These are phyloP conservation scores for Emergomyces pasteurianus DNA, from an alignment of 2,329 filamentous ascomycete genomes.

Conservation along the genomic window DNA sequence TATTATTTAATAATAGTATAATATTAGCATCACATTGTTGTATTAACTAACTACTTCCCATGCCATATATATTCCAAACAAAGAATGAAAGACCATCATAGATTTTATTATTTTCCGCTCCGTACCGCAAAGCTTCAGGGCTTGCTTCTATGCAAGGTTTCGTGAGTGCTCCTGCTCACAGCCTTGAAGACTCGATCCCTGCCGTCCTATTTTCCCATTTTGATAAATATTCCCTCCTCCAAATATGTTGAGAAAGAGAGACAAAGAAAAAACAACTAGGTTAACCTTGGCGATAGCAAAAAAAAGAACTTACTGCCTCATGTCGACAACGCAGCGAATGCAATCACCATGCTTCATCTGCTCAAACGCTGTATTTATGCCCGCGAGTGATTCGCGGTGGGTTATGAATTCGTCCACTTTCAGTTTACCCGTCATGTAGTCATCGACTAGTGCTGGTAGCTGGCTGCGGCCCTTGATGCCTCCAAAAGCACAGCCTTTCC, in stretches of 20 bases:
- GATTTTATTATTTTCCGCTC: background rate
- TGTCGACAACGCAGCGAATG: constrained; percentile 82
- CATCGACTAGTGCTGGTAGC: constrained; percentile 71
- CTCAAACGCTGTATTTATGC: constrained; percentile 84
- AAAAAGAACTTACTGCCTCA: constrained; percentile 27
- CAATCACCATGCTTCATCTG: constrained; percentile 96
- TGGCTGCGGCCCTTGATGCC: constrained; percentile 96
- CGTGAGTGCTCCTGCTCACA: background rate
- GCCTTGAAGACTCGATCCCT: background rate
- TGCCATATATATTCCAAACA: background rate
- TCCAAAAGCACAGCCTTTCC: constrained; percentile 96
- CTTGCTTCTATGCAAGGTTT: background rate
- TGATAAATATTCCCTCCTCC: background rate
- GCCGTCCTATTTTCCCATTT: background rate
- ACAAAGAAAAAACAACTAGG: background rate
- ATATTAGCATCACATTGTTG: background rate
- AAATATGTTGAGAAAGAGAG: background rate
- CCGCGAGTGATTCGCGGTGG: constrained; percentile 68
- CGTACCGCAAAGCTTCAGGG: background rate
- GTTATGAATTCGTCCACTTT: constrained; percentile 99
- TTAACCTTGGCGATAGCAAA: background rate
- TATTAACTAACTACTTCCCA: too few species aligned
- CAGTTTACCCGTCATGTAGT: constrained; percentile 79
- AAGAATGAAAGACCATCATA: background rate
- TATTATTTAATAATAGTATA: background rate